Base-by-base conservation (phyloP, 2,329 filamentous ascomycete species). In the Claviceps cyperi region DNA sequence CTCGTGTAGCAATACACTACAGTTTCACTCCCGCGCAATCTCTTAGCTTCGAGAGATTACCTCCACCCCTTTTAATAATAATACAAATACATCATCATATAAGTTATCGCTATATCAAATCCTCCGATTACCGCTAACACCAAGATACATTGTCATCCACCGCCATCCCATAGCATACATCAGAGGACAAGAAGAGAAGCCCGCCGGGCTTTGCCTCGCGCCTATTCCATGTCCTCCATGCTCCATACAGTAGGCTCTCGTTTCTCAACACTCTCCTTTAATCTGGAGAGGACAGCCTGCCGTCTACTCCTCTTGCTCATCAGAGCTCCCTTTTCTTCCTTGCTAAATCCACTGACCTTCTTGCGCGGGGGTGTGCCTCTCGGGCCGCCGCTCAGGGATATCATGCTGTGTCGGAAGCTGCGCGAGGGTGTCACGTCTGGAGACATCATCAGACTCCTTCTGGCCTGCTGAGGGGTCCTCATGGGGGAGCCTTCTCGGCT, bases 261-360 rank as follows among this genome's bases (percentile, higher is more conserved):
- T 61, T 70, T 72, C 57, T 72, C 66, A 35, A 79, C 65, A 53
- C 67, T 72, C 5, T 56, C 62, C 63, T 66, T 71, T 47, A 83
- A 62, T 60, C 75, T 76, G 35, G 65, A 65, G 28, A 79, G 64
- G 8, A 80, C 72, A 3, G 69, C 73, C 57, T 71, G 71, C 56
- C 77, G 69, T 53, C 68, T 73, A n/a, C 70, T 69, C 54, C 71
- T 65, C 62, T 75, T 77, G 51, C 71, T 69, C 63, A 73, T 78
- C 50, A 83, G 61, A 28, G 70, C 69, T 28, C 65, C 66, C 66
- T 80, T 82, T 60, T 84, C 81, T 48, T 74, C 70, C 35, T 69
- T 66, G 51, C 72, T 78, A 56, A 78, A 83, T 17, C 77, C 77
- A 53, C 72, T 80, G 51, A 83, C 57, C 69, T 81, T 83, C 68